Evolutionary conservation across 2,329 filamentous ascomycete species (phyloP).

Genomic region (Xylaria sp.): DNA sequence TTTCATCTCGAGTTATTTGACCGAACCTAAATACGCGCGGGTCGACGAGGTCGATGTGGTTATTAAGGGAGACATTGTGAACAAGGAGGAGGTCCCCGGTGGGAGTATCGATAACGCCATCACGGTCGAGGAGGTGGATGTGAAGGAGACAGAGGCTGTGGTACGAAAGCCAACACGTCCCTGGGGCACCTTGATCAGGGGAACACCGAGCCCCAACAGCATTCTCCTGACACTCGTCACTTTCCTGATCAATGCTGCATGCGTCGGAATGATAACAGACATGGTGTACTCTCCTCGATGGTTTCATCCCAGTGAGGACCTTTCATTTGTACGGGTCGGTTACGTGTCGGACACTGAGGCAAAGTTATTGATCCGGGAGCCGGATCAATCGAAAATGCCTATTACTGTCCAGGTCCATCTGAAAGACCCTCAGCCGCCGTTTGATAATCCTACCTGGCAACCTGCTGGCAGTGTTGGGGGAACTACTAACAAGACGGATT

Average conservation of each 20-base stretch:
- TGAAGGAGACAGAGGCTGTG: slow-evolving; percentile 65
- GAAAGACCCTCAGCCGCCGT: slow-evolving; percentile 53
- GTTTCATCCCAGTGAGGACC: slow-evolving; percentile 70
- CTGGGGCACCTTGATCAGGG: slow-evolving; percentile 71
- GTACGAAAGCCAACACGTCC: slow-evolving; percentile 59
- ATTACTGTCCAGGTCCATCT: slow-evolving; percentile 69
- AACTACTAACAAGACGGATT: slow-evolving; percentile 80
- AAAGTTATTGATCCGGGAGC: slow-evolving; percentile 82
- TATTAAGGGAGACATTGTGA: slow-evolving; percentile 51
- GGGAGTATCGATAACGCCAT: slow-evolving; percentile 38
- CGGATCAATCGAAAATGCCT: slow-evolving; percentile 73
- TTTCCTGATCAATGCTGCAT: slow-evolving; percentile 70
- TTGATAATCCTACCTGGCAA: slow-evolving; percentile 67
- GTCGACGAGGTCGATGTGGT: slow-evolving; percentile 63
- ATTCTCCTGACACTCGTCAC: slow-evolving; percentile 67
- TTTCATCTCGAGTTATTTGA: slow-evolving; percentile 62
- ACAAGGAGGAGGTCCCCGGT: slow-evolving; percentile 40
- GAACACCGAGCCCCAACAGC: slow-evolving; percentile 74
- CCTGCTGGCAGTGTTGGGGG: slow-evolving; percentile 64
- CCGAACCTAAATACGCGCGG: slow-evolving; percentile 59
- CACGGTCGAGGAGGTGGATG: slow-evolving; percentile 56
- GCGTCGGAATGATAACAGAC: slow-evolving; percentile 74
- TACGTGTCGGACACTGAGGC: slow-evolving; percentile 82
- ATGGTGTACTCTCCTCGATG: slow-evolving; percentile 74
- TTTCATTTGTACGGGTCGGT: slow-evolving; percentile 85